A percentile compares a stretch with the other conserved stretches of the same genome.
Conservation (phyloP, 805 yeast species). For the Kuraishia piskuri region DNA sequence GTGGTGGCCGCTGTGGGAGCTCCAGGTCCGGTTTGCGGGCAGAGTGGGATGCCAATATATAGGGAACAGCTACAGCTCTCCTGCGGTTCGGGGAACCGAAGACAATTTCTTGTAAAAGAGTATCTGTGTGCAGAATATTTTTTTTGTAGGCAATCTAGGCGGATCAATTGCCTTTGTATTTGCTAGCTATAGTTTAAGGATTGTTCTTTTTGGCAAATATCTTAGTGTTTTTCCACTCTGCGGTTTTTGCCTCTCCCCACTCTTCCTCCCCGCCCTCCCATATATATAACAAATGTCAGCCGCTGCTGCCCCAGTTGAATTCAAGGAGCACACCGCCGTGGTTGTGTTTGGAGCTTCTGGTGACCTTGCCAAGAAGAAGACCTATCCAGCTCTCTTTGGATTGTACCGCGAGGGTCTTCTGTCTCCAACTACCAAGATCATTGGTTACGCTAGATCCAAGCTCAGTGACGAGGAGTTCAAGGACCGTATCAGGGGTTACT, state of each 20-base stretch:
- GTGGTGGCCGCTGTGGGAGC: neutral
- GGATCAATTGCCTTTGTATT: neutral
- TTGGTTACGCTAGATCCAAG: slow-evolving; percentile 89
- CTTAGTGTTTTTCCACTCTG: too few relatives aligned
- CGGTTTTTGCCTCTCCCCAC: too few relatives aligned
- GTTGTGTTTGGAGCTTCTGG: slow-evolving; percentile 95
- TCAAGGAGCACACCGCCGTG: slow-evolving; percentile 60
- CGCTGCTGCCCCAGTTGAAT: slow-evolving; percentile 22
- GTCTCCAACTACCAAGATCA: slow-evolving; percentile 59
- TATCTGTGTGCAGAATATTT: neutral
- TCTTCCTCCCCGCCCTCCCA: neutral
- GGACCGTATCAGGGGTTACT: slow-evolving; percentile 52
- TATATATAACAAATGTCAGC: neutral
- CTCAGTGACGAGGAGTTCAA: slow-evolving; percentile 60
- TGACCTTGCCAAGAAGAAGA: slow-evolving; percentile 90
- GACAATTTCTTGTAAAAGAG: neutral
- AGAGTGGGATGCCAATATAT: neutral
- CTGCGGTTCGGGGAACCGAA: too few relatives aligned
- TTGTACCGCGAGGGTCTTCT: slow-evolving; percentile 67
- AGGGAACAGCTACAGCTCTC: neutral
- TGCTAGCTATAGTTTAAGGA: neutral
- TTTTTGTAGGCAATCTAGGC: neutral
- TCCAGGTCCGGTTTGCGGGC: neutral
- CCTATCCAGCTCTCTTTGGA: slow-evolving; percentile 82
- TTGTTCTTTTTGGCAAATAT: neutral